Base-by-base conservation (phyloP, 2,329 filamentous ascomycete genomes). In the Fusarium lyarnte region DNA sequence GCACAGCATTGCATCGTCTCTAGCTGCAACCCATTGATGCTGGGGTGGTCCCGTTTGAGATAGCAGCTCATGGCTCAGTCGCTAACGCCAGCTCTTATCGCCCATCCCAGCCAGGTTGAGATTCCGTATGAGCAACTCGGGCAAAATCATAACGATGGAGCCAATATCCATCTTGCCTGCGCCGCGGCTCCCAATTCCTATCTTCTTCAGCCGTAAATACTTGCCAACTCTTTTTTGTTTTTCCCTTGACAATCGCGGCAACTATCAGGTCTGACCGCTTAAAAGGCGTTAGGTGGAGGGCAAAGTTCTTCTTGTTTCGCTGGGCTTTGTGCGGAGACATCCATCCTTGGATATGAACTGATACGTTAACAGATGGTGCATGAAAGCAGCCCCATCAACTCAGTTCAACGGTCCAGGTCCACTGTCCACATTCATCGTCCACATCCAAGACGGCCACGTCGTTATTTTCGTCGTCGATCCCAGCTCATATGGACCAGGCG, bases 211-310 rank as follows among this genome's bases (percentile, higher is more conserved):
- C 19, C 27, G 42, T 25, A 27, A 29, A 57, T 21, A 35, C 45
- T 45, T 49, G 54, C 38, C 47, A 11, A n/a, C 35, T 27, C 23
- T 45, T 41, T 39, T 33, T 49, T 61, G 52, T 71, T 43, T 57
- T 43, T 53, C 53, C 51, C 63, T 71, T 73, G 74, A 74, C 64
- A 66, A 73, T 69, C 57, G 55, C 46, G 57, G 63, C 65, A 54
- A 45, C 42, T 67, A 66, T 78, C 64, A 69, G 76, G 76, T 75
- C 76, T 78, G 76, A 78, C 76, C 76, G 76, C 76, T 57, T 58
- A 46, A 41, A 58, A 43, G 51, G 51, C 41, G 68, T 66, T 69
- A 61, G 66, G 59, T 49, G 43, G 61, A 63, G 59, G 42, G 45
- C 52, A 53, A 66, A 52, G 64, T 63, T 70, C 47, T 65, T 21